Base-by-base conservation (phyloP, 164 flowering plant genomes). In the Vitis riparia region DNA sequence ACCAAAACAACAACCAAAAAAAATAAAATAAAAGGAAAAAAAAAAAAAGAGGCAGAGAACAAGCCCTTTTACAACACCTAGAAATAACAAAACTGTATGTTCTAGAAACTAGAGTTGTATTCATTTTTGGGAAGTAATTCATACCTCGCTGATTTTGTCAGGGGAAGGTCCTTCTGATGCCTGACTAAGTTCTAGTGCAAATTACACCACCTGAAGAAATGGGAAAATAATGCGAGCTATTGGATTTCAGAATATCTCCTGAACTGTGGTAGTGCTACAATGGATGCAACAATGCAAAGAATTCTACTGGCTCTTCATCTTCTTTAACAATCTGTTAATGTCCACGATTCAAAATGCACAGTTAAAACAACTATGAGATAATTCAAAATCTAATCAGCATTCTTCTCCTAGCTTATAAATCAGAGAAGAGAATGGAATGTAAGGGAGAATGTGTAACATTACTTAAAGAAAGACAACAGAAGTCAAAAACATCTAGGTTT, bases 281-380 rank as follows among this genome's bases (percentile, higher is more conserved):
- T 14, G 64, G 66, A 58, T 76, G 78, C 67, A 86, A 68, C 47
- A 73, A 15, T 30, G 77, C 77, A 59, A 73, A 78, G 69, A 87
- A 79, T 48, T 85, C 91, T 12, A 19, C 68, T 50, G 86, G 80
- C 59, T 86, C 89, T 72, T 85, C 80, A 57, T 67, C 80, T 75
- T 86, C 83, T 73, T 62, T 84, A 37, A 87, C 63, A 53, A 87
- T 63, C 91, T 87, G 80, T 50, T 53, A 47, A 73, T n/a, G 69
- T 37, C 53, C 60, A 69, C 10, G 23, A 61, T n/a, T 30, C n/a
- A 51, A 66, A n/a, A 59, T 19, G 16, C 69, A 50, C 52, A 65
- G 7, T 66, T 51, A 55, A 49, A 19, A 23, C 19, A 5, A 16
- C 7, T 27, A 9, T 6, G 47, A 37, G 11, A 57, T 9, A 2